Percentiles rank a stretch among this genome's conserved stretches.
Evolutionary conservation across 345 rosid species (phyloP).

Genomic region (Theobroma cacao): DNA sequence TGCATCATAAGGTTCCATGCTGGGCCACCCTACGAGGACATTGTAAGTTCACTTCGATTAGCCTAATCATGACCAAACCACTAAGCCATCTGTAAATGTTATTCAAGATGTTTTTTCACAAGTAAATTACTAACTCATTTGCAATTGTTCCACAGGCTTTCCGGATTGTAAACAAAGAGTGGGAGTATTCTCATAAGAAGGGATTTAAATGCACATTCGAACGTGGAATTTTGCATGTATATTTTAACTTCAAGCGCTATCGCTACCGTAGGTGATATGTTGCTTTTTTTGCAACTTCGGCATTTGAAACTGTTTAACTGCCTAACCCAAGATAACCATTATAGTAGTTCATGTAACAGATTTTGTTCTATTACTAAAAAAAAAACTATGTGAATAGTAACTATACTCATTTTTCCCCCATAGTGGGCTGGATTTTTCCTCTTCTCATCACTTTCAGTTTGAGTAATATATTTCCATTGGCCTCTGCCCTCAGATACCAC

Average conservation of each 20-base stretch:
- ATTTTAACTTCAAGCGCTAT: slow-evolving; percentile 88
- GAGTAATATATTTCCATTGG: not conserved
- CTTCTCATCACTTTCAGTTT: not conserved
- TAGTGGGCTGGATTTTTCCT: not conserved
- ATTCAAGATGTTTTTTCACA: not conserved
- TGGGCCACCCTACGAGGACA: slow-evolving; percentile 92
- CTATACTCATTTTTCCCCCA: not conserved
- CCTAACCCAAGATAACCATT: not conserved
- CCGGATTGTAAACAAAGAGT: slow-evolving; percentile 86
- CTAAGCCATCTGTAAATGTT: not conserved
- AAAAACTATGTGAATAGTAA: not conserved
- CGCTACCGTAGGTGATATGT: slow-evolving; percentile 74
- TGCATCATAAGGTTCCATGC: slow-evolving; percentile 94
- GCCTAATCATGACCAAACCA: not conserved
- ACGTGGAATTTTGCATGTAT: slow-evolving; percentile 82
- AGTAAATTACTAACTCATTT: not conserved
- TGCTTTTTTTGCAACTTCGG: not conserved
- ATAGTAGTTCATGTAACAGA: not conserved
- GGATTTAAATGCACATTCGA: slow-evolving; percentile 95
- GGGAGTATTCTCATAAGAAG: slow-evolving; percentile 98
- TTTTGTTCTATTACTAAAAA: not conserved
- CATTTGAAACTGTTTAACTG: not conserved
- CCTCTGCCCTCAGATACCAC: not conserved
- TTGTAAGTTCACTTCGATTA: slow-evolving; percentile 42
- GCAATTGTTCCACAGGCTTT: slow-evolving; percentile 56